Percentiles rank a stretch among this genome's conserved stretches.
Conservation (phyloP, 2,329 filamentous ascomycete genomes). For the Alternaria postmessia region DNA sequence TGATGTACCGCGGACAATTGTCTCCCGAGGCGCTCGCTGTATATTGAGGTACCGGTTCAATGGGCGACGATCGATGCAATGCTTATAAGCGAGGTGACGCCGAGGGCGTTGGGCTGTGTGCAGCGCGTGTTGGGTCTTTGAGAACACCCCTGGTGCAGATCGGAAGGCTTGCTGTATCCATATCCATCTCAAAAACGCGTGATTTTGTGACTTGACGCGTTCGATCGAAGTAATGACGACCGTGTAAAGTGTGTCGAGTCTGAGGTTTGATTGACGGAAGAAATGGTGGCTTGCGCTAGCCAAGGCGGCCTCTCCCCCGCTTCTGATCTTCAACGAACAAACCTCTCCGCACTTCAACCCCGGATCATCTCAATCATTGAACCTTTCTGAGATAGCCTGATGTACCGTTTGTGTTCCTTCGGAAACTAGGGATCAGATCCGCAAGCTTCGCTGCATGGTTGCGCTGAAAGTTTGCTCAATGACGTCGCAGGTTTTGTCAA, state of each 20-base stretch:
- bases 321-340: conserved; percentile 11
- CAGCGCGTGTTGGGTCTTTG: neutral
- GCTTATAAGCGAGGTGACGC: neutral
- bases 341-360: conserved; percentile 3
- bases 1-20: conserved; percentile 23
- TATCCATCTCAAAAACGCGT: neutral
- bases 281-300: conserved; percentile 33
- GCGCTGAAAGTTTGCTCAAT: neutral
- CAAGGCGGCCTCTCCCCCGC: conserved; percentile 15
- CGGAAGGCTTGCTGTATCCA: neutral
- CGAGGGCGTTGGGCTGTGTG: neutral
- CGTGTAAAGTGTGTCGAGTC: neutral
- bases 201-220: neutral
- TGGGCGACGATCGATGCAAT: conserved; percentile 9
- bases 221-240: neutral
- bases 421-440: conserved; percentile 18
- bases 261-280: conserved; percentile 38
- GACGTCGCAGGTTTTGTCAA: neutral
- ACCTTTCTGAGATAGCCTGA: neutral
- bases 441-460: neutral
- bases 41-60: conserved; percentile 25
- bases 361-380: conserved; percentile 1
- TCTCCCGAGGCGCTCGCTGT: conserved; percentile 16
- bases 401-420: neutral
- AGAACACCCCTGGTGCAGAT: neutral